phyloP scores from a whole-genome alignment of 2,329 filamentous ascomycete genomes.

The Pseudogymnoascus verrucosus region DNA sequence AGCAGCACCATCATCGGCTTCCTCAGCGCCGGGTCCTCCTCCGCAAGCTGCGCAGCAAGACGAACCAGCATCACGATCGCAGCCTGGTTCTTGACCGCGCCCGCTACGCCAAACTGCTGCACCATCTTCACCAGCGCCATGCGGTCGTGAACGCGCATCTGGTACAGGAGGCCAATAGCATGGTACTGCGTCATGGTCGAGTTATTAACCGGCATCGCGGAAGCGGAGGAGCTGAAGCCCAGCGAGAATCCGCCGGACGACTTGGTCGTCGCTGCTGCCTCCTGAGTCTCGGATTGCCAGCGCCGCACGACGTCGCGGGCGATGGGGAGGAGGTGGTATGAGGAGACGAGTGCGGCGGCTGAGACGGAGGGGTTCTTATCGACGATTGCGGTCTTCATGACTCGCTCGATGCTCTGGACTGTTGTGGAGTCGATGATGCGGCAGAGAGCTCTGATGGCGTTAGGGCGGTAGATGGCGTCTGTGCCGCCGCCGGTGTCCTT shows the following conservation, averaged over 20 bases:
- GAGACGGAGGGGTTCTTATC: constrained; percentile 98
- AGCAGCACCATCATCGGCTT: constrained; percentile 97
- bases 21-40: constrained; percentile 80
- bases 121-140: constrained; percentile 99
- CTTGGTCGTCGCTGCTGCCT: constrained; percentile 85
- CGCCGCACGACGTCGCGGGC: constrained; percentile 90
- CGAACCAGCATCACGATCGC: constrained; percentile 89
- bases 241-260: constrained; percentile 84
- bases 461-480: constrained; percentile 87
- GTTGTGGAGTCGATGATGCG: constrained; percentile 95
- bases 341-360: constrained; percentile 90
- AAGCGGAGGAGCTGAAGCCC: constrained; percentile 76
- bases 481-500: constrained; percentile 96
- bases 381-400: constrained; percentile 98
- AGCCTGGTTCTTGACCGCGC: constrained; percentile 89
- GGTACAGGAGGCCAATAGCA: constrained; percentile 91
- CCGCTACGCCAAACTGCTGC: constrained; percentile 91
- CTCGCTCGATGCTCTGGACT: constrained; percentile 93
- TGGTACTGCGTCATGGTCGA: constrained; percentile 99
- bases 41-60: constrained; percentile 84
- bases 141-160: constrained; percentile 94
- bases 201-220: constrained; percentile 72
- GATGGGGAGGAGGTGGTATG: constrained; percentile 94
- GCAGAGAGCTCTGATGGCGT: constrained; percentile 91
- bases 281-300: constrained; percentile 98